Conservation (phyloP, 2,329 filamentous ascomycete species). For the Fusarium sarcochroum region DNA sequence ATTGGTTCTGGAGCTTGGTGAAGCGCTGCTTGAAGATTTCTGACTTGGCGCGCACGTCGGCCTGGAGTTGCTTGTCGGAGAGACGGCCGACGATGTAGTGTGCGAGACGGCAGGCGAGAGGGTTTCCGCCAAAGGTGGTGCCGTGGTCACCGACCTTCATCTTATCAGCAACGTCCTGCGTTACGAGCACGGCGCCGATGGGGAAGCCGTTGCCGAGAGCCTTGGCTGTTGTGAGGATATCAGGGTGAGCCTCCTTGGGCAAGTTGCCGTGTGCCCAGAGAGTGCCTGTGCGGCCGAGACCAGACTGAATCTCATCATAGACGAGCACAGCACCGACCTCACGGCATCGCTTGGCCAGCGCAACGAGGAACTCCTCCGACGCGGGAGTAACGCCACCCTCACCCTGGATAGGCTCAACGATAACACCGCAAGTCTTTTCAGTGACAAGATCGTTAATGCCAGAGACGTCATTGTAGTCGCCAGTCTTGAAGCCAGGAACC, state of each 20-base stretch:
- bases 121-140: conserved; percentile 95
- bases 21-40: conserved; percentile 65
- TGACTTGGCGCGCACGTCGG: conserved; percentile 76
- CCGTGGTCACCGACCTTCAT: conserved; percentile 82
- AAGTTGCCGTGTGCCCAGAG: conserved; percentile 90
- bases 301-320: conserved; percentile 98
- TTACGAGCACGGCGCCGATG: conserved; percentile 78
- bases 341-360: conserved; percentile 86
- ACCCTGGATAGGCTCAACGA: conserved; percentile 97
- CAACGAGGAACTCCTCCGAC: conserved; percentile 83
- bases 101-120: conserved; percentile 85
- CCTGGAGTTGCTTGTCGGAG: conserved; percentile 77
- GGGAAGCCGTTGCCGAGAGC: conserved; percentile 97
- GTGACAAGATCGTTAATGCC: conserved; percentile 82
- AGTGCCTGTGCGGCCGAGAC: conserved; percentile 85
- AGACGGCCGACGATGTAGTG: conserved; percentile 88
- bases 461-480: conserved; percentile 84
- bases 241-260: conserved; percentile 86
- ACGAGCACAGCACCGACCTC: conserved; percentile 91
- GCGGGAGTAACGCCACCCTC: conserved; percentile 94
- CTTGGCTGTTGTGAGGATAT: conserved; percentile 94
- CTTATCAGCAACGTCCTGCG: conserved; percentile 57
- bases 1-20: conserved; percentile 61
- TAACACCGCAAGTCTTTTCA: conserved; percentile 90
- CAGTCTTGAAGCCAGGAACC: conserved; percentile 92